phyloP scores from a whole-genome alignment of 345 rosid species.

The Gynandropsis gynandra region DNA sequence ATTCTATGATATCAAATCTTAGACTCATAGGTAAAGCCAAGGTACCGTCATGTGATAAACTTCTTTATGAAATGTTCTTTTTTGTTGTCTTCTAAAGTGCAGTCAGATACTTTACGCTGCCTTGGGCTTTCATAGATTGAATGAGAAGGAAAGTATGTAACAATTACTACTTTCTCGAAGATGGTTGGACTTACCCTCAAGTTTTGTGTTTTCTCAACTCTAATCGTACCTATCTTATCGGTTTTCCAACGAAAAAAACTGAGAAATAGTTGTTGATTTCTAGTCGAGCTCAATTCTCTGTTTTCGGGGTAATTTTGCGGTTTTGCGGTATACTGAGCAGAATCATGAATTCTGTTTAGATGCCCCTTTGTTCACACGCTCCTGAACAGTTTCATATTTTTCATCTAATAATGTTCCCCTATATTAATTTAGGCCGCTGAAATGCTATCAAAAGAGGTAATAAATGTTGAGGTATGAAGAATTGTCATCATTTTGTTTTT shows the following conservation, averaged over 20 bases:
- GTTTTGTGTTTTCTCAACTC: constrained; percentile 38
- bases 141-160: constrained; percentile 86
- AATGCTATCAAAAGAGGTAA: constrained; percentile 78
- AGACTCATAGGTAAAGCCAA: constrained; percentile 96
- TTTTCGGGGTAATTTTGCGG: not conserved
- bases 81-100: not conserved
- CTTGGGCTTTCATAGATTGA: constrained; percentile 50
- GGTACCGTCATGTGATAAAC: constrained; percentile 33
- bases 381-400: not conserved
- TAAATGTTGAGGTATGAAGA: constrained; percentile 69
- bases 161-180: constrained; percentile 71
- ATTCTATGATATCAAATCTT: no score
- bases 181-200: constrained; percentile 80
- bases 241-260: not conserved
- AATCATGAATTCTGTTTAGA: not conserved
- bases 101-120: constrained; percentile 3
- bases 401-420: not conserved
- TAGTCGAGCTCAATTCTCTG: not conserved
- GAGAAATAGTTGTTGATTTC: not conserved
- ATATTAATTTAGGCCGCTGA: constrained; percentile 59
- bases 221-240: not conserved
- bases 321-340: not conserved
- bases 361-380: not conserved
- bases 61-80: not conserved
- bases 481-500: no score